Conservation (phyloP, 441 rosid species). For the Jatropha multifida region DNA sequence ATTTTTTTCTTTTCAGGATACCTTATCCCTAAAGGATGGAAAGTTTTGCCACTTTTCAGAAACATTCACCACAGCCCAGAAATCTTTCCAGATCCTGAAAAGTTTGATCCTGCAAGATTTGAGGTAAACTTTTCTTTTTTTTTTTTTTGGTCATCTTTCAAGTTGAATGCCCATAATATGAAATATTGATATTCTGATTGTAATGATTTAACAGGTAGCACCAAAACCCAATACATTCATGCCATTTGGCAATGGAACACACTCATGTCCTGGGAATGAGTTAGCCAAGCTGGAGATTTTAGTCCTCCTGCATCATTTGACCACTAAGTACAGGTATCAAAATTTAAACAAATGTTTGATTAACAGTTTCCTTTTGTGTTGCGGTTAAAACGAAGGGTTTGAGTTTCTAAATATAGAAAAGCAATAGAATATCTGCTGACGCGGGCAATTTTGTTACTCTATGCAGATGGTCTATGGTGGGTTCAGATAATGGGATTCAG, state of each 20-base stretch:
- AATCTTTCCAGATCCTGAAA: conserved; percentile 74
- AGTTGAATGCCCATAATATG: not conserved
- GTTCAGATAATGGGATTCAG: conserved; percentile 72
- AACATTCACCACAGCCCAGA: conserved; percentile 90
- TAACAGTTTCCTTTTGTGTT: not conserved
- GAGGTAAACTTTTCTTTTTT: conserved; percentile 45
- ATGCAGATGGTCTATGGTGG: conserved; percentile 73
- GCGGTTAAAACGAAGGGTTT: not conserved
- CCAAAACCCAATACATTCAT: conserved; percentile 88
- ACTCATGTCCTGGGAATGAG: conserved; percentile 95
- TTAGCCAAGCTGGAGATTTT: conserved; percentile 84
- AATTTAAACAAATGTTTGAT: not conserved
- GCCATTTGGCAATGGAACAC: conserved; percentile 94
- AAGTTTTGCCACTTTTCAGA: conserved; percentile 92
- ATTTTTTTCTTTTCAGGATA: conserved; percentile 48
- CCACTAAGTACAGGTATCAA: conserved; percentile 93
- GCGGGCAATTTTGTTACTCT: conserved; percentile 13
- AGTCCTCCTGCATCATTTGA: conserved; percentile 82
- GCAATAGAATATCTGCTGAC: conserved; percentile 27
- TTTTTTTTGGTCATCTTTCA: not conserved
- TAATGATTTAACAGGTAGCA: conserved; percentile 51
- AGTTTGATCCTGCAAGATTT: conserved; percentile 93
- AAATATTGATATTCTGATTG: conserved; percentile 2
- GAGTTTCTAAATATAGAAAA: conserved; percentile 23
- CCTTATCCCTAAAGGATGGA: conserved; percentile 97